A percentile compares a stretch with the other conserved stretches of the same genome.
Conservation (phyloP, 2,329 filamentous ascomycete species). For the Penicillium vulpinum region DNA sequence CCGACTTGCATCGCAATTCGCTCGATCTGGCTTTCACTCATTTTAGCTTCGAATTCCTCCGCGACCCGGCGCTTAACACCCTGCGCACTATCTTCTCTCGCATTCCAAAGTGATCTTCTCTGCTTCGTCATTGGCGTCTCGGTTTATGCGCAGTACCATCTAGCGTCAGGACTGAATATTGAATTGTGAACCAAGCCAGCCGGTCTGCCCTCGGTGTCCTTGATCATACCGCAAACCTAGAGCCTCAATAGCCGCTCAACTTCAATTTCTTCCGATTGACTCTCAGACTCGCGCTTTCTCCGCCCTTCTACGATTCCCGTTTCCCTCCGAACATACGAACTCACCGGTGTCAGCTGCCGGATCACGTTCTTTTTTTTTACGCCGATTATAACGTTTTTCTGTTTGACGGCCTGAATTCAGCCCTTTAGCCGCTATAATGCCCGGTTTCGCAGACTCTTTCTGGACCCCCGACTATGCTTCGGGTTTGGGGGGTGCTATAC, state of each 20-base stretch:
- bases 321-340: not conserved
- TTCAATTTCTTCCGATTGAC: slow-evolving; percentile 2
- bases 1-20: not conserved
- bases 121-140: slow-evolving; percentile 4
- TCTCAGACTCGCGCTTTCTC: not conserved
- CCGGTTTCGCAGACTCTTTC: slow-evolving; percentile 91
- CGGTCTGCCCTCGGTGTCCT: slow-evolving; percentile 5
- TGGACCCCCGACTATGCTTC: slow-evolving; percentile 98
- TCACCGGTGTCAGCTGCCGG: not conserved
- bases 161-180: not conserved
- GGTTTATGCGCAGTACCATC: slow-evolving; percentile 9
- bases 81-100: slow-evolving; percentile 14
- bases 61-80: slow-evolving; percentile 24
- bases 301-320: not conserved
- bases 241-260: not conserved
- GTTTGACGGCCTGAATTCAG: not conserved
- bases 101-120: slow-evolving; percentile 16
- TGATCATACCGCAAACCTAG: not conserved
- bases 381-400: slow-evolving; percentile 1
- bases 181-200: slow-evolving; percentile 1
- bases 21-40: not conserved
- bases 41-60: not conserved
- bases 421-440: slow-evolving; percentile 59
- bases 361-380: not conserved
- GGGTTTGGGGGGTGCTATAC: slow-evolving; percentile 91